Percentiles rank a stretch among this genome's conserved stretches.
phyloP scores from a whole-genome alignment of 1,284 basidiomycete species.

The Neotropicomus parvogracilis region DNA sequence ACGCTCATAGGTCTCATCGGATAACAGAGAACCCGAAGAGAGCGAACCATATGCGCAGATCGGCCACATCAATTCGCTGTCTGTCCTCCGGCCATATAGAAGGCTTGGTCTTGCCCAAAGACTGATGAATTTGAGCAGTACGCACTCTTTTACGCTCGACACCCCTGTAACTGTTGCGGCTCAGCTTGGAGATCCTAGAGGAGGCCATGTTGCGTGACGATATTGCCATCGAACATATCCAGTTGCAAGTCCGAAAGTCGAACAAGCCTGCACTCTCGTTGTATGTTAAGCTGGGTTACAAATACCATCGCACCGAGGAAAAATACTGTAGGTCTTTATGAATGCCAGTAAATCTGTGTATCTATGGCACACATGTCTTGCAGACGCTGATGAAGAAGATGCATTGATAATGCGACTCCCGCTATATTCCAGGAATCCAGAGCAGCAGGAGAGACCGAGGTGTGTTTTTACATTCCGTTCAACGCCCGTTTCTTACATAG shows the following conservation, averaged over 20 bases:
- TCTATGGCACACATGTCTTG: neutral
- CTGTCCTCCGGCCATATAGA: constrained; percentile 81
- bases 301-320: constrained; percentile 70
- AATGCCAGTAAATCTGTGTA: neutral
- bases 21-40: constrained; percentile 25
- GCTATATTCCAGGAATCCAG: constrained; percentile 34
- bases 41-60: constrained; percentile 8
- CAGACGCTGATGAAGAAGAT: constrained; percentile 83
- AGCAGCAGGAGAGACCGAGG: constrained; percentile 9
- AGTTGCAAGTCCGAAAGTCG: constrained; percentile 83
- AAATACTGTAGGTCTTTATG: constrained; percentile 69
- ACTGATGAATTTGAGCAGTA: constrained; percentile 85
- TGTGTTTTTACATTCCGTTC: constrained; percentile 5
- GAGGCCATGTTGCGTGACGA: constrained; percentile 86
- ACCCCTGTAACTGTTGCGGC: constrained; percentile 5
- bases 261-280: constrained; percentile 82
- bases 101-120: constrained; percentile 84
- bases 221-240: constrained; percentile 65
- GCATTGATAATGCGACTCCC: constrained; percentile 76
- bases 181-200: constrained; percentile 44
- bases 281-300: constrained; percentile 84
- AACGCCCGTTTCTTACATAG: neutral
- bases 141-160: constrained; percentile 24
- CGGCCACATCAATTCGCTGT: constrained; percentile 91
- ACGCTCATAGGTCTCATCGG: constrained; percentile 3